Conservation (phyloP, 305 asterid species). For the Fraxinus sp. region DNA sequence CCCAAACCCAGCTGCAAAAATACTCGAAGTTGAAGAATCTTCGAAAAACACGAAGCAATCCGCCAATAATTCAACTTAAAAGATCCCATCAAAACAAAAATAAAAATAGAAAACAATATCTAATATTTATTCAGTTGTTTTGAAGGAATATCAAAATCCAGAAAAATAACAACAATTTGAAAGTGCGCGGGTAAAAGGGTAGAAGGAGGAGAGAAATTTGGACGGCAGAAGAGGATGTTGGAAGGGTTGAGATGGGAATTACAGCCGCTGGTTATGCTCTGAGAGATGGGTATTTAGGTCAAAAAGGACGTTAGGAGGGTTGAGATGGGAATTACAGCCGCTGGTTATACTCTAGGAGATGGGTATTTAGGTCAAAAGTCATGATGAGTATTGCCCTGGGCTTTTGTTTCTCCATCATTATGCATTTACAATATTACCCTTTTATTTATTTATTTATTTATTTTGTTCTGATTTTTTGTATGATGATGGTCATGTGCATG, state of each 20-base stretch:
- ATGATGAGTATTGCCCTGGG: neutral
- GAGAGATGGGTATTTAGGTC: neutral
- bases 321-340: conserved; percentile 55
- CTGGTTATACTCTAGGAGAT: conserved; percentile 37
- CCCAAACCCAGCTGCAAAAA: conserved; percentile 22
- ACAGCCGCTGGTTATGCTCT: conserved; percentile 32
- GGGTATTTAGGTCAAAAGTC: conserved; percentile 88
- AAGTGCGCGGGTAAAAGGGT: conserved; percentile 72
- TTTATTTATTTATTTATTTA: neutral
- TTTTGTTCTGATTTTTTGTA: neutral
- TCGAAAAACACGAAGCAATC: neutral
- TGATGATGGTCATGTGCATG: neutral
- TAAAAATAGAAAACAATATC: neutral
- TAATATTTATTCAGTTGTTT: neutral
- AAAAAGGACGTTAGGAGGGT: conserved; percentile 53
- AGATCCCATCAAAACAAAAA: neutral
- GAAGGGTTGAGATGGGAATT: conserved; percentile 59
- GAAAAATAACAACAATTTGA: conserved; percentile 37
- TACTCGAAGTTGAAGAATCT: conserved; percentile 23
- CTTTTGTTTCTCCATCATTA: conserved; percentile 22
- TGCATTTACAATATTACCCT: conserved; percentile 48
- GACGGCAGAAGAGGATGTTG: conserved; percentile 64
- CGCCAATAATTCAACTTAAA: conserved; percentile 18
- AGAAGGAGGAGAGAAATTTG: conserved; percentile 36
- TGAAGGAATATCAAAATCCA: neutral